Base-by-base conservation (phyloP, 2,329 filamentous ascomycete species). In the Aspergillus pseudotamarii region DNA sequence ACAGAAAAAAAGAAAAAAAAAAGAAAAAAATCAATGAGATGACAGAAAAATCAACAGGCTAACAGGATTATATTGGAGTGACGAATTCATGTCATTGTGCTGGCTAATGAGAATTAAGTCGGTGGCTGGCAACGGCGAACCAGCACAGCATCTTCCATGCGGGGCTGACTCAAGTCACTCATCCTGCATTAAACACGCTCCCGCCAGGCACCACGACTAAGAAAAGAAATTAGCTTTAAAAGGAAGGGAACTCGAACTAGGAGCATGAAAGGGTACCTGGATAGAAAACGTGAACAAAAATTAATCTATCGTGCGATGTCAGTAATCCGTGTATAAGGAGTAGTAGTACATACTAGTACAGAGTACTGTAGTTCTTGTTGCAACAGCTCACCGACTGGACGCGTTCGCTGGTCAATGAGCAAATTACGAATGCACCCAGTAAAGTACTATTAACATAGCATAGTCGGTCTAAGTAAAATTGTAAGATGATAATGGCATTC, bases 81-180 rank as follows among this genome's bases (percentile, higher is more conserved):
- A 53, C 45, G 57, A 50, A 51, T 59, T 26, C 38, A 38, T 46
- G n/a, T 50, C 43, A 34, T 48, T 36, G 55, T 14, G 55, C 43
- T 62, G 32, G 51, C 51, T 55, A 38, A 55, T 55, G 48, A 48
- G 51, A 64, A 26, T 67, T 69, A 73, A 67, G 61, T 65, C 63
- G 73, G 72, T 73, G 72, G 73, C 71, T 72, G 70, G 71, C 67
- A 57, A 65, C 56, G 51, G 41, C 71, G 69, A 71, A 73, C 71
- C 69, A 51, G 30, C 32, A 54, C n/a, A 54, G 34, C 30, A 36
- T 72, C 69, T 54, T 32, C 26, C 48, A 51, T 51, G 48, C 48
- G 48, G 48, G 48, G 48, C 48, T 51, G 48, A 51, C 48, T 51
- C 48, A n/a, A n/a, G 48, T 51, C 48, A 51, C 26, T 51, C 48